A percentile compares a stretch with the other conserved stretches of the same genome.
These are phyloP conservation scores for Daldinia decipiens DNA, from an alignment of 495 filamentous ascomycete species.

Conservation along the genomic window DNA sequence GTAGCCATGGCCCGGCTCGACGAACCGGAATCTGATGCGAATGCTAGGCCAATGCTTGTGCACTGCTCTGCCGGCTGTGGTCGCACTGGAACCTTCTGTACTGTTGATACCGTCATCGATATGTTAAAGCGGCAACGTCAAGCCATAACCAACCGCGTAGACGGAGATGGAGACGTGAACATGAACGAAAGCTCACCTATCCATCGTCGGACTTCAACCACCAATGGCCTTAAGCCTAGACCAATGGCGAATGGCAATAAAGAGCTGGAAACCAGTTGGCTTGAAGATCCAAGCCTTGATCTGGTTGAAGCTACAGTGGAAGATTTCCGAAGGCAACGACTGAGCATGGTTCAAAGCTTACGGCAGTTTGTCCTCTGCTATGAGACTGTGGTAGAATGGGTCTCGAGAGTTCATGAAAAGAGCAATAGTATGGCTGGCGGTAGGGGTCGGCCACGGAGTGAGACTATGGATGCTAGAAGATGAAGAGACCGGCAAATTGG, in stretches of 20 bases:
- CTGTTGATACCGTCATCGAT: slow-evolving; percentile 92
- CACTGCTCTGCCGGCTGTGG: slow-evolving; percentile 97
- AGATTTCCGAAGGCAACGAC: slow-evolving; percentile 85
- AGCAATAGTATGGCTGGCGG: slow-evolving; percentile 54
- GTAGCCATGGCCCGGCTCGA: slow-evolving; percentile 53
- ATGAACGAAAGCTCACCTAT: slow-evolving; percentile 47
- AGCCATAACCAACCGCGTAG: slow-evolving; percentile 42
- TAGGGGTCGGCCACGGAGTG: slow-evolving; percentile 47
- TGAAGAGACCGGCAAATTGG: slow-evolving; percentile 10
- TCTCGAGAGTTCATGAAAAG: slow-evolving; percentile 57
- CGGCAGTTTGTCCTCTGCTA: slow-evolving; percentile 97
- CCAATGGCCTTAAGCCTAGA: slow-evolving; percentile 3
- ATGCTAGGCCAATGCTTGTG: slow-evolving; percentile 79
- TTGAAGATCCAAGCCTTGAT: slow-evolving; percentile 70
- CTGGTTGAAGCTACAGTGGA: slow-evolving; percentile 86
- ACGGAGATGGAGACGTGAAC: slow-evolving; percentile 57
- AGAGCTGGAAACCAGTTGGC: slow-evolving; percentile 54
- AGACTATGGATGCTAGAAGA: slow-evolving; percentile 40
- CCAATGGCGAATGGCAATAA: slow-evolving; percentile 7
- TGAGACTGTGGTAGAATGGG: slow-evolving; percentile 93
- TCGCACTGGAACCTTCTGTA: slow-evolving; percentile 94
- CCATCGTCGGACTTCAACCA: slow-evolving; percentile 9
- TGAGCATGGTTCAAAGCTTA: slow-evolving; percentile 97
- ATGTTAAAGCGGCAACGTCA: slow-evolving; percentile 85
- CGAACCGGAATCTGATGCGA: slow-evolving; percentile 64